Percentiles rank a stretch among this genome's conserved stretches.
These are phyloP conservation scores for Wilhelminamyces savonicus DNA, from an alignment of 805 yeast species.

Conservation along the genomic window DNA sequence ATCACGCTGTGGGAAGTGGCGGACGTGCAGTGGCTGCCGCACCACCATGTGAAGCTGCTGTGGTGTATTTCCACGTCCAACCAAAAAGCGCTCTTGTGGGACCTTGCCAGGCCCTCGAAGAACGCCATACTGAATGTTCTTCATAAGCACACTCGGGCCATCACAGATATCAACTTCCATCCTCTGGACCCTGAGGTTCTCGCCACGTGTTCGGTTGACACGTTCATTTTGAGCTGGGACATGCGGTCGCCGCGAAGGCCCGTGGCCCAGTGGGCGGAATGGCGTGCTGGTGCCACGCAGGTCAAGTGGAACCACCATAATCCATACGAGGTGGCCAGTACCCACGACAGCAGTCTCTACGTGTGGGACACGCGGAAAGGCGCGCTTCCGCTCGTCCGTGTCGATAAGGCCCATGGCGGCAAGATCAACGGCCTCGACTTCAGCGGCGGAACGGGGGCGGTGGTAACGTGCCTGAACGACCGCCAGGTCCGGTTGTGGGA, in stretches of 20 bases:
- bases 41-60: conserved; percentile 63
- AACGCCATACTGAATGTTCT: conserved; percentile 79
- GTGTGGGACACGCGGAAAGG: conserved; percentile 90
- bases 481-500: conserved; percentile 79
- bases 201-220: conserved; percentile 92
- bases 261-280: conserved; percentile 76
- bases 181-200: conserved; percentile 78
- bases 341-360: conserved; percentile 75
- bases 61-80: conserved; percentile 95
- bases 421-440: conserved; percentile 89
- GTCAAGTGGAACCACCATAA: conserved; percentile 87
- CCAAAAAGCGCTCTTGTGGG: conserved; percentile 95
- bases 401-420: conserved; percentile 68
- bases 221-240: conserved; percentile 87
- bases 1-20: conserved; percentile 97
- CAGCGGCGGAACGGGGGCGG: conserved; percentile 49
- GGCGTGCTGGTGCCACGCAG: conserved; percentile 92
- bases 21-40: conserved; percentile 98
- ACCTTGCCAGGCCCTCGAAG: conserved; percentile 63
- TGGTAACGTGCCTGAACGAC: conserved; percentile 85
- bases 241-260: conserved; percentile 74
- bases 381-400: conserved; percentile 60
- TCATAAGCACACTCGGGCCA: conserved; percentile 89
- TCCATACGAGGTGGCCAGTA: conserved; percentile 71
- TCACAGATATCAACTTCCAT: conserved; percentile 92